A percentile compares a stretch with the other conserved stretches of the same genome.
phyloP scores from a whole-genome alignment of 495 filamentous ascomycete genomes.

The Amphirosellinia nigrospora region DNA sequence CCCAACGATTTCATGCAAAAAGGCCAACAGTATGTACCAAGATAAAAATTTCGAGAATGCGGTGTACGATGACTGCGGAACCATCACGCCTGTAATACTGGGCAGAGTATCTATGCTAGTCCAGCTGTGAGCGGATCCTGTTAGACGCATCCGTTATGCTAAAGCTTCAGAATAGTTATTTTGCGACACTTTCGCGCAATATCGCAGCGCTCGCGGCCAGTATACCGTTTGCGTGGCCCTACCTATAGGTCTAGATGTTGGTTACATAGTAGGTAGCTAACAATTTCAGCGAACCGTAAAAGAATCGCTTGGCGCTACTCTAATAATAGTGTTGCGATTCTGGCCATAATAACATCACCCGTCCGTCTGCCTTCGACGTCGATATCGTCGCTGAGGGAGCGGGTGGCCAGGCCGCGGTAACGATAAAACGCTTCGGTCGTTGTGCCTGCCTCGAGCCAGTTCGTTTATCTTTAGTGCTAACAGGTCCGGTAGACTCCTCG shows the following conservation, averaged over 20 bases:
- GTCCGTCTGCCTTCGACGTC: slow-evolving; percentile 25
- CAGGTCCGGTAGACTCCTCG: neutral
- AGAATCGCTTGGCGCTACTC: slow-evolving; percentile 4
- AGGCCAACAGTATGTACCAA: neutral
- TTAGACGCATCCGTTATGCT: neutral
- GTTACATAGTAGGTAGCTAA: slow-evolving; percentile 20
- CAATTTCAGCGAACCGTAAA: neutral
- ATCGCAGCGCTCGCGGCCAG: slow-evolving; percentile 22
- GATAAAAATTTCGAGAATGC: slow-evolving; percentile 23
- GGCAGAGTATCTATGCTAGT: slow-evolving; percentile 9
- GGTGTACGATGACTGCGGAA: slow-evolving; percentile 1
- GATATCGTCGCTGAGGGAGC: slow-evolving; percentile 41
- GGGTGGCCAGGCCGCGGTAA: slow-evolving; percentile 43
- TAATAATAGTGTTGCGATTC: neutral
- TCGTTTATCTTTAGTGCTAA: neutral
- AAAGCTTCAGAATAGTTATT: slow-evolving; percentile 1
- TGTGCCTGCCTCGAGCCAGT: slow-evolving; percentile 27
- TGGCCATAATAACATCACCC: slow-evolving; percentile 33
- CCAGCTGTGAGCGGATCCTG: neutral
- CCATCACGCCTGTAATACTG: slow-evolving; percentile 17
- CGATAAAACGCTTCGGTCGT: slow-evolving; percentile 34
- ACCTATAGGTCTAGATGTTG: slow-evolving; percentile 26
- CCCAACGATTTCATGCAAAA: neutral
- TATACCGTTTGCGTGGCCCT: slow-evolving; percentile 19
- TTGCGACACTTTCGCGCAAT: slow-evolving; percentile 21